phyloP scores from a whole-genome alignment of 2,329 filamentous ascomycete genomes.

The Penicillium verrucosum region DNA sequence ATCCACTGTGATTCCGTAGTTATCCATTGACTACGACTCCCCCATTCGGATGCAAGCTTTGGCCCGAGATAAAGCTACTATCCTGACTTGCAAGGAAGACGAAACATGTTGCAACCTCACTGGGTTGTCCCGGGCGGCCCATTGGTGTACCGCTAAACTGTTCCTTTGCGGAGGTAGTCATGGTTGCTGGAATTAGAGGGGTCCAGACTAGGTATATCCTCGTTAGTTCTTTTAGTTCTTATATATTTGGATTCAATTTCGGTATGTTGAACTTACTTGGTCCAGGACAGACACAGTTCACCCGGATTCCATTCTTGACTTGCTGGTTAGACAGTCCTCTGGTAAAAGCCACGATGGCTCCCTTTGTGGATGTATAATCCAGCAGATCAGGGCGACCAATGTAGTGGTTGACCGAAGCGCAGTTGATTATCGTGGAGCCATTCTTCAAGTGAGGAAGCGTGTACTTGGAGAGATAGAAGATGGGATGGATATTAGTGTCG shows the following conservation, averaged over 20 bases:
- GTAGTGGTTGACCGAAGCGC: constrained; percentile 79
- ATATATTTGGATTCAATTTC: too few species aligned
- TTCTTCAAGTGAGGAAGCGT: constrained; percentile 67
- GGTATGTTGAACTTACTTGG: constrained; percentile 44
- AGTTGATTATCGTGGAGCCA: constrained; percentile 80
- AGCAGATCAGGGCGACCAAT: constrained; percentile 75
- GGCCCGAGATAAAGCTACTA: constrained; percentile 69
- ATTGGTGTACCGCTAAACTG: constrained; percentile 69
- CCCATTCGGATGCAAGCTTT: constrained; percentile 64
- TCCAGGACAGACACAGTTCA: constrained; percentile 75
- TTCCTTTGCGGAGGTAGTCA: constrained; percentile 66
- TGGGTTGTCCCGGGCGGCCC: constrained; percentile 73
- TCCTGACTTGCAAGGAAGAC: constrained; percentile 76
- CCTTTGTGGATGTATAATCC: constrained; percentile 74
- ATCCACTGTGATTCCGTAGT: neutral
- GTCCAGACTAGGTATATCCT: constrained; percentile 58
- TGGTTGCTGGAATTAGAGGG: constrained; percentile 68
- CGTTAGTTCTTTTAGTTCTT: too few species aligned
- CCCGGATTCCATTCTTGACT: constrained; percentile 66
- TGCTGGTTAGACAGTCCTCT: constrained; percentile 73
- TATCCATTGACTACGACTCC: constrained; percentile 53
- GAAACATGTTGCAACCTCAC: constrained; percentile 75
- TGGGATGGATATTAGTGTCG: constrained; percentile 76
- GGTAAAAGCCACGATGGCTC: constrained; percentile 75
- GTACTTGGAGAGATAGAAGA: constrained; percentile 78